phyloP scores from a whole-genome alignment of 495 filamentous ascomycete species.

The Aspergillus diversus region DNA sequence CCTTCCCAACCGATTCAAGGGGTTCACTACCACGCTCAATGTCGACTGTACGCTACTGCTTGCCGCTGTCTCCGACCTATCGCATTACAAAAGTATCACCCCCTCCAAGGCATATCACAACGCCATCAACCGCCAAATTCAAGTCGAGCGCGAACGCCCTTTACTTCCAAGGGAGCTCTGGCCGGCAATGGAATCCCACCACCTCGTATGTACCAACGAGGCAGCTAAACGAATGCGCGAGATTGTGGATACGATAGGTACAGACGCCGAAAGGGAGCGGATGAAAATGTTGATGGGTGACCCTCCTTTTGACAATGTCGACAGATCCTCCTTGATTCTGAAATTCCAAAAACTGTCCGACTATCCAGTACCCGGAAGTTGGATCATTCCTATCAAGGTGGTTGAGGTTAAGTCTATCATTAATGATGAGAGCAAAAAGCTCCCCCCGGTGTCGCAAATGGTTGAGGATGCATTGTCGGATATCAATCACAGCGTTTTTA shows the following conservation, averaged over 20 bases:
- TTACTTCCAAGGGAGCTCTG: conserved; percentile 64
- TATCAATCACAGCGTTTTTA: conserved; percentile 69
- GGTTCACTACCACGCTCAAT: conserved; percentile 64
- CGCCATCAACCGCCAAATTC: conserved; percentile 66
- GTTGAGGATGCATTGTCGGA: conserved; percentile 54
- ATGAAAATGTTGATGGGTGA: conserved; percentile 58
- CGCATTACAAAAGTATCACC: conserved; percentile 51
- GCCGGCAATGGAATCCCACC: conserved; percentile 57
- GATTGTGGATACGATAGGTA: conserved; percentile 69
- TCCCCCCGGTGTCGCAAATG: conserved; percentile 43
- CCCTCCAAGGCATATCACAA: conserved; percentile 51
- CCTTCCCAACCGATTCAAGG: conserved; percentile 55
- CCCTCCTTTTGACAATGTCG: conserved; percentile 27
- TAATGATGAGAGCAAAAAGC: conserved; percentile 29
- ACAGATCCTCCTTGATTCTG: conserved; percentile 36
- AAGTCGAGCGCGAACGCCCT: conserved; percentile 62
- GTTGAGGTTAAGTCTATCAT: conserved; percentile 44
- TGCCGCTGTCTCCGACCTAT: conserved; percentile 72
- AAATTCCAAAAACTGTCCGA: conserved; percentile 54
- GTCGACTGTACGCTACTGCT: conserved; percentile 77
- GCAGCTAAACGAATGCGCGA: conserved; percentile 66
- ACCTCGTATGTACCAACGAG: conserved; percentile 64
- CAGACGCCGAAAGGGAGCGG: conserved; percentile 60
- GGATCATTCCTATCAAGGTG: conserved; percentile 55
- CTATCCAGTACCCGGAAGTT: conserved; percentile 50